Evolutionary conservation across 2,329 filamentous ascomycete genomes (phyloP).

Genomic region (Venturia nashicola): DNA sequence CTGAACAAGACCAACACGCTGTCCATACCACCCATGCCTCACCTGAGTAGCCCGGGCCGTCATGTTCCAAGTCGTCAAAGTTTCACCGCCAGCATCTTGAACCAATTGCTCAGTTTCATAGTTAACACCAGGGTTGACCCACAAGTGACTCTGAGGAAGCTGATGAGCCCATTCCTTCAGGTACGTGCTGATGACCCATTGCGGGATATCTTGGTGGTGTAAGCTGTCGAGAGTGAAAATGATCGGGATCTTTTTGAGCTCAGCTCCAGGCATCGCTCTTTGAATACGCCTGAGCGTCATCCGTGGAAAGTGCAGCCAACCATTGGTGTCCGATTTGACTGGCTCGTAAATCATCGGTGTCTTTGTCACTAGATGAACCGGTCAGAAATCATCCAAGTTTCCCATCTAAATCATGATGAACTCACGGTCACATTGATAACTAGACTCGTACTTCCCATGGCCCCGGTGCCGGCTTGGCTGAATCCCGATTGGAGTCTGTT

Average conservation of each 20-base stretch:
- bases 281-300: not conserved
- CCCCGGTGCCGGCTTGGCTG: not conserved
- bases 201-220: not conserved
- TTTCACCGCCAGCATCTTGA: constrained; percentile 24
- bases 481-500: not conserved
- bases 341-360: not conserved
- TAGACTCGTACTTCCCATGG: not conserved
- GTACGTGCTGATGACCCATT: not conserved
- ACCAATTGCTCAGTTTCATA: constrained; percentile 19
- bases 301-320: not conserved
- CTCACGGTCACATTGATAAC: not conserved
- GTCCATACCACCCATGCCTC: constrained; percentile 27
- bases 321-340: not conserved
- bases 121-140: not conserved
- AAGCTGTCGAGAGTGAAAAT: not conserved
- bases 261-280: not conserved
- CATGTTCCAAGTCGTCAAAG: constrained; percentile 31
- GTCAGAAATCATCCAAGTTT: too few species aligned
- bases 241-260: not conserved
- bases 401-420: not conserved
- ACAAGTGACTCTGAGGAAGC: not conserved
- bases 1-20: constrained; percentile 29
- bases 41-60: constrained; percentile 28
- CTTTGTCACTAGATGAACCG: not conserved
- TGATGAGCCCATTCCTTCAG: not conserved